A percentile compares a stretch with the other conserved stretches of the same genome.
Conservation (phyloP, 2,329 filamentous ascomycete genomes). For the Microdochium trichocladiopsis region DNA sequence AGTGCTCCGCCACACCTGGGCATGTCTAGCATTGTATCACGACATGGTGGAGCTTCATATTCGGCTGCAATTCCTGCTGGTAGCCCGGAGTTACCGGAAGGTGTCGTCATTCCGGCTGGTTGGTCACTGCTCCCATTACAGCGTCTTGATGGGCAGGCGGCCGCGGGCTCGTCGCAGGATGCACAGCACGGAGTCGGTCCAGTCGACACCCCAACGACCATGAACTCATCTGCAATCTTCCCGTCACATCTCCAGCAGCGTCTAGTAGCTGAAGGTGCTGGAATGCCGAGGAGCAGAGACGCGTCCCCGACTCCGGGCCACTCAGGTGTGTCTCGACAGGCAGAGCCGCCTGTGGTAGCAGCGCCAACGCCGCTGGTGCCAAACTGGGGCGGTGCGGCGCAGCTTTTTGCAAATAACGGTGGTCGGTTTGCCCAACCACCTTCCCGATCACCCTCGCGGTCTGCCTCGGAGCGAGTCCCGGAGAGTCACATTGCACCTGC, state of each 20-base stretch:
- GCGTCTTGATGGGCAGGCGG: conserved; percentile 34
- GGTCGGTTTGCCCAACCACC: not conserved
- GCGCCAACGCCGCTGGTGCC: conserved; percentile 41
- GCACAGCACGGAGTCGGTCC: conserved; percentile 4
- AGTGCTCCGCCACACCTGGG: not conserved
- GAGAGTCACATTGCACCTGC: conserved; percentile 1
- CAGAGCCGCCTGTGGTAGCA: conserved; percentile 27
- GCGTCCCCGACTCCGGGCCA: not conserved
- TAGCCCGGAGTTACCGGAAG: conserved; percentile 54
- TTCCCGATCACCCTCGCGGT: not conserved
- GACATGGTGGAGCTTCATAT: conserved; percentile 38
- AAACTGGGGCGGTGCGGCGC: conserved; percentile 43
- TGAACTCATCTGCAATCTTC: not conserved
- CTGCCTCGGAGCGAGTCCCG: not conserved
- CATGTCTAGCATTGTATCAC: conserved; percentile 4
- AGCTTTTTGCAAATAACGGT: conserved; percentile 32
- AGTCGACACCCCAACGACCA: conserved; percentile 7
- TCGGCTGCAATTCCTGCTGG: conserved; percentile 49
- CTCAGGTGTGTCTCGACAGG: conserved; percentile 6
- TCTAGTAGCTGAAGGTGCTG: not conserved
- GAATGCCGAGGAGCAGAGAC: not conserved
- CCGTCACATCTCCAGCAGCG: not conserved
- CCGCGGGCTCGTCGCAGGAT: conserved; percentile 8
- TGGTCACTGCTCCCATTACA: conserved; percentile 60
- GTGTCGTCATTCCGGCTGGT: conserved; percentile 56